phyloP scores from a whole-genome alignment of 352 stramenopile species.

The Globisporangium cylindrosporum region DNA sequence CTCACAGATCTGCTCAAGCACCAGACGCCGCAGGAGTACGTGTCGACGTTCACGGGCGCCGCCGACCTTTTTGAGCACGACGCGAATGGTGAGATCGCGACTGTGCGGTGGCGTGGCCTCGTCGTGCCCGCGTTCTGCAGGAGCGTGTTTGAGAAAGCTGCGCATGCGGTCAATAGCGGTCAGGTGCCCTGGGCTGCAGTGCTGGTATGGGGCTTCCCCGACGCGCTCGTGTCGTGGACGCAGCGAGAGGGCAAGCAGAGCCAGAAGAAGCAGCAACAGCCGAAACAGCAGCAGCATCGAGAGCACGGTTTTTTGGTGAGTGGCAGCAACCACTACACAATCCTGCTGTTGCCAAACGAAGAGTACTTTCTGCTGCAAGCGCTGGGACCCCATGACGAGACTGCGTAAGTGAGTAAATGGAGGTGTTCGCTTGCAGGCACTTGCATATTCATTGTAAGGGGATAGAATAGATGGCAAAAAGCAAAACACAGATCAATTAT shows the following conservation, averaged over 20 bases:
- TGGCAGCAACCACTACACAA: conserved; percentile 75
- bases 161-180: conserved; percentile 39
- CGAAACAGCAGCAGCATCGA: conserved; percentile 16
- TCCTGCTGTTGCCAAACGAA: conserved; percentile 64
- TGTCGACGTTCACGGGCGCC: conserved; percentile 63
- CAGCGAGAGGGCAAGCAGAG: conserved; percentile 28
- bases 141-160: conserved; percentile 46
- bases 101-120: conserved; percentile 76
- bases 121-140: conserved; percentile 54
- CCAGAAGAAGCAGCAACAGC: neutral
- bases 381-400: conserved; percentile 64
- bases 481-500: conserved; percentile 4
- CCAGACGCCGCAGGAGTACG: conserved; percentile 63
- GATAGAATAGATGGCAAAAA: conserved; percentile 3
- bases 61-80: conserved; percentile 40
- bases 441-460: neutral
- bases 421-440: neutral
- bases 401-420: conserved; percentile 23
- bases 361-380: conserved; percentile 75
- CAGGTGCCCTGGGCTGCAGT: conserved; percentile 67
- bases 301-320: conserved; percentile 78
- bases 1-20: conserved; percentile 54
- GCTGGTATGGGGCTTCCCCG: conserved; percentile 77
- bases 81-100: conserved; percentile 32
- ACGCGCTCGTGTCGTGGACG: conserved; percentile 67